These are phyloP conservation scores for Fragosphaeria purpurea DNA, from an alignment of 2,329 filamentous ascomycete species.

Conservation along the genomic window DNA sequence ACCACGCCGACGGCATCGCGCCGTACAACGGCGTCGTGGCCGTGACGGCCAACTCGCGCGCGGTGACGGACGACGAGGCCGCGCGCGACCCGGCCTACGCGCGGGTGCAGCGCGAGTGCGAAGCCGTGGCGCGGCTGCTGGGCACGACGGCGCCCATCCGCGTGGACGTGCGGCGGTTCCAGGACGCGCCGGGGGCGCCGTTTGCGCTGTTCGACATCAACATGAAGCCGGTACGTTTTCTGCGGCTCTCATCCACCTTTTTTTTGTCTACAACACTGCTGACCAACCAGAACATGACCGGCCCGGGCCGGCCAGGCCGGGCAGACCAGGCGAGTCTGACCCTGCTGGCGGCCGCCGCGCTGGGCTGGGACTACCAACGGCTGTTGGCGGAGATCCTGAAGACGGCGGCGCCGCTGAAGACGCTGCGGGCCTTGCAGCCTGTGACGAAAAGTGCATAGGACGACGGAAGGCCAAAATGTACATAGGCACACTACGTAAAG, in stretches of 20 bases:
- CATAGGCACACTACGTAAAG: too few species aligned
- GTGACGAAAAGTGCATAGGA: too few species aligned
- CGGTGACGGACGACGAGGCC: slow-evolving; percentile 20
- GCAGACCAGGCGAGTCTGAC: slow-evolving; percentile 38
- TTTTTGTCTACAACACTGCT: too few species aligned
- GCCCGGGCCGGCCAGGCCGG: slow-evolving; percentile 34
- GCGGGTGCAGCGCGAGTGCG: slow-evolving; percentile 25
- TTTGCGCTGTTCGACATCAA: slow-evolving; percentile 39
- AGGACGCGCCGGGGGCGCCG: slow-evolving; percentile 11
- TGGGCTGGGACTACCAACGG: slow-evolving; percentile 32
- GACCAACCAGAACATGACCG: slow-evolving; percentile 20
- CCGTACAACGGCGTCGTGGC: slow-evolving; percentile 37
- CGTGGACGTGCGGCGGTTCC: slow-evolving; percentile 30
- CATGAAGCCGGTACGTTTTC: slow-evolving; percentile 27
- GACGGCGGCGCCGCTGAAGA: background rate
- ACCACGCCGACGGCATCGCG: slow-evolving; percentile 35
- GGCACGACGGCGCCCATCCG: slow-evolving; percentile 29
- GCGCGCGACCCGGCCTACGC: slow-evolving; percentile 20
- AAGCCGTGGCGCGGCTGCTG: slow-evolving; percentile 25
- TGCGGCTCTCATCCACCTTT: slow-evolving; percentile 9
- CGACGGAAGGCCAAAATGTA: too few species aligned
- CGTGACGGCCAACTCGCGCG: slow-evolving; percentile 32
- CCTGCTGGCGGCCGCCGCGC: slow-evolving; percentile 28
- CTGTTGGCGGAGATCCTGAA: slow-evolving; percentile 27
- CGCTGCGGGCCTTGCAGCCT: too few species aligned